Evolutionary conservation across 257 asterid species (phyloP), one percentile per base, ranked within the genome.

Genomic region (Plectranthus barbatus): DNA sequence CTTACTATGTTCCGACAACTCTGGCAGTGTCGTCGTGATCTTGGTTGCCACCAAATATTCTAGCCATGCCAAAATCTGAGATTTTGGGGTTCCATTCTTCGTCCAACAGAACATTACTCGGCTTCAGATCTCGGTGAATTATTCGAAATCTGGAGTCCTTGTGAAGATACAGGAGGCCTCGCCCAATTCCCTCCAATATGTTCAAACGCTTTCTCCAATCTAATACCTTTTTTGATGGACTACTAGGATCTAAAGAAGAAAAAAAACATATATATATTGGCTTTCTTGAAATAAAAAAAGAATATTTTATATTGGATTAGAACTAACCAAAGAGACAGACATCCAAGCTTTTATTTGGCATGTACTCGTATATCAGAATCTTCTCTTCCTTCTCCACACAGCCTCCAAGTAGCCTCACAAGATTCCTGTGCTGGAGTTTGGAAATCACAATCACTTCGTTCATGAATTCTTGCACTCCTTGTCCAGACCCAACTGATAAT

Each of bases 331-430:
- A 78, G 54, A 81, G 72, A 56, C 62, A 71, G 4, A 50, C 48
- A 40, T 81, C 87, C 66, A 78, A 74, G 69, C 86, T 81, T 64
- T 68, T 69, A 48, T 81, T 81, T 3, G 81, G 81, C 86, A 81
- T 75, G 80, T 66, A 81, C n/a, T 81, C 87, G 15, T 81, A 78
- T 23, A 81, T 41, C n/a, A 81, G 14, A 65, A 81, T 78, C 57
- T 71, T 76, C 62, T 81, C 87, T 36, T 69, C 80, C 40, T 63
- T 71, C 66, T 78, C 80, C 9, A 75, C 74, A 33, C 84, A 81
- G 34, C 78, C 76, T 11, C 86, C 86, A 0, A 78, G 57, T 15
- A 81, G 69, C 11, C 69, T 78, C 11, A 79, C 84, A 20, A 79
- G 82, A 71, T 81, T 81, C 42, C 84, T 51, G 1, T 81, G 87